Conservation (phyloP, 2,329 filamentous ascomycete species). For the Neophaeococcomyces mojaviensis region DNA sequence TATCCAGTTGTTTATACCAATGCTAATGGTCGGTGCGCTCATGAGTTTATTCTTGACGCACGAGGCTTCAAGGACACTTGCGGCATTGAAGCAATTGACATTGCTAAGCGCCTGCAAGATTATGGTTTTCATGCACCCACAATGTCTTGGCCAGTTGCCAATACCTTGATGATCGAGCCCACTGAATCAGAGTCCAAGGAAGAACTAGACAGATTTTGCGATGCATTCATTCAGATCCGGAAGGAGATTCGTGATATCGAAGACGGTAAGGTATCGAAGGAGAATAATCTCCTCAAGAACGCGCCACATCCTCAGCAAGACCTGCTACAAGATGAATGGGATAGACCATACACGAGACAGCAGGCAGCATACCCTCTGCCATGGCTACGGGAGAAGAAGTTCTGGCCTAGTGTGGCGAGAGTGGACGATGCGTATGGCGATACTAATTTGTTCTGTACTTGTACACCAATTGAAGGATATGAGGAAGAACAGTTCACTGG, state of each 20-base stretch:
- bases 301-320: constrained; percentile 80
- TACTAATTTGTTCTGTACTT: constrained; percentile 90
- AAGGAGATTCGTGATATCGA: constrained; percentile 78
- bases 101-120: constrained; percentile 93
- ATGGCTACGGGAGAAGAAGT: constrained; percentile 89
- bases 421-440: constrained; percentile 90
- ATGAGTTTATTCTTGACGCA: constrained; percentile 93
- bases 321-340: constrained; percentile 68
- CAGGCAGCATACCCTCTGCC: constrained; percentile 79
- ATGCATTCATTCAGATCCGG: constrained; percentile 80
- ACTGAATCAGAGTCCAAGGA: constrained; percentile 89
- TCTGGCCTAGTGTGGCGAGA: constrained; percentile 83
- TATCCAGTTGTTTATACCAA: constrained; percentile 95
- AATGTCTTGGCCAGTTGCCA: constrained; percentile 92
- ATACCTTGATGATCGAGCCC: constrained; percentile 96
- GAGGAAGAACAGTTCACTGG: constrained; percentile 15
- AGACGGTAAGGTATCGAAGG: constrained; percentile 64
- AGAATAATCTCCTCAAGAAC: constrained; percentile 81
- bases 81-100: constrained; percentile 84
- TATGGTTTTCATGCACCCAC: constrained; percentile 97
- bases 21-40: constrained; percentile 75
- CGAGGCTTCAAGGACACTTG: constrained; percentile 75
- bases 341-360: constrained; percentile 71
- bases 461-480: constrained; percentile 65
- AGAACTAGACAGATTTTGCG: constrained; percentile 88